phyloP scores from a whole-genome alignment of 139 green algal species.

The Closterium sp. region DNA sequence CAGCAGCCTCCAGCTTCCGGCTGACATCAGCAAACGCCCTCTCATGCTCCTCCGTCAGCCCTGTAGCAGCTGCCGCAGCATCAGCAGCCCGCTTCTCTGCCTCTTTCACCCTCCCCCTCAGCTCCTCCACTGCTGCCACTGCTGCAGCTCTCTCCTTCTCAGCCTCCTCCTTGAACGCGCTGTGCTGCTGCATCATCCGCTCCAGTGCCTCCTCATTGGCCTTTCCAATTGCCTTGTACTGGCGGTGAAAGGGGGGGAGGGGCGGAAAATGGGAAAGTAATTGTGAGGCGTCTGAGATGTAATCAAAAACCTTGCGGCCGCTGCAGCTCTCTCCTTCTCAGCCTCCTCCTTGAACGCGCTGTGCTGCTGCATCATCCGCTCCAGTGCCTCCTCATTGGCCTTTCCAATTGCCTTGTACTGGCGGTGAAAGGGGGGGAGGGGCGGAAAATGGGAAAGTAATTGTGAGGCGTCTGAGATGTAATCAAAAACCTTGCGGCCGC shows the following conservation, averaged over 20 bases:
- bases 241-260: background rate
- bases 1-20: background rate
- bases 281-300: no score
- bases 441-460: no score
- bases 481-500: no score
- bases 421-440: no score
- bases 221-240: constrained; percentile 43
- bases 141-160: background rate
- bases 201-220: constrained; percentile 40
- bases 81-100: background rate
- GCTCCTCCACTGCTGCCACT: background rate
- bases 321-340: background rate
- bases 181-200: background rate
- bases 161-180: constrained; percentile 16
- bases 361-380: background rate
- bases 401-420: constrained; percentile 45
- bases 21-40: background rate
- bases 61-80: no score
- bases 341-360: constrained; percentile 16
- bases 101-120: background rate
- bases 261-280: no score
- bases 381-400: constrained; percentile 37
- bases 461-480: no score
- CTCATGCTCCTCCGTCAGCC: background rate
- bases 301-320: no score